Evolutionary conservation across 2,329 filamentous ascomycete species (phyloP).

Genomic region (Verticillium albo-atrum): DNA sequence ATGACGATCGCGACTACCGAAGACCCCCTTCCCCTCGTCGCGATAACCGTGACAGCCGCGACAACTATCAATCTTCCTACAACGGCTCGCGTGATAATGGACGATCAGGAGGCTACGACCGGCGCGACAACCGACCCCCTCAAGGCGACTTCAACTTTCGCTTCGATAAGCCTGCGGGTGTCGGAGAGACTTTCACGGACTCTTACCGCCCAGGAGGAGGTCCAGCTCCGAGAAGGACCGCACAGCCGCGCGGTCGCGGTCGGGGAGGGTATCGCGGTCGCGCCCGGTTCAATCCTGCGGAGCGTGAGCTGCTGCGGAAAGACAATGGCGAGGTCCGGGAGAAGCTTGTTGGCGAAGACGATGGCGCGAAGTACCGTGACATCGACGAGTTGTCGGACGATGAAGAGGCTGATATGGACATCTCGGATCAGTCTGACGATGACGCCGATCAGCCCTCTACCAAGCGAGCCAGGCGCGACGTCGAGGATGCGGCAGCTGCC

Average conservation of each 20-base stretch:
- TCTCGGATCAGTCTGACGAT: conserved; percentile 45
- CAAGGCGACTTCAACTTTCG: conserved; percentile 54
- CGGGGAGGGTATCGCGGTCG: conserved; percentile 19
- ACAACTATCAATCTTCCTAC: background rate
- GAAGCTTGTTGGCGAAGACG: conserved; percentile 40
- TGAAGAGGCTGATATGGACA: conserved; percentile 61
- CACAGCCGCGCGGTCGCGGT: conserved; percentile 8
- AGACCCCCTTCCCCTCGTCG: background rate
- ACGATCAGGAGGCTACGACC: background rate
- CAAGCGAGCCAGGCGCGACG: conserved; percentile 35
- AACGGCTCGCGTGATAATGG: background rate
- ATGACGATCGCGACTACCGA: background rate
- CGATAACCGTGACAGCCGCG: background rate
- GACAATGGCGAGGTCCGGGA: conserved; percentile 28
- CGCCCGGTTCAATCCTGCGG: conserved; percentile 31
- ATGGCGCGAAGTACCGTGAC: conserved; percentile 47
- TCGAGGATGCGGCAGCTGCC: conserved; percentile 28
- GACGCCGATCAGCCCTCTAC: conserved; percentile 34
- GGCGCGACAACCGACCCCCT: conserved; percentile 19
- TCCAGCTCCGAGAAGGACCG: background rate
- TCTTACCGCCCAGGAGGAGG: conserved; percentile 23
- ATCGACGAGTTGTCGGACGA: conserved; percentile 58
- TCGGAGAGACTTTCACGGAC: conserved; percentile 29
- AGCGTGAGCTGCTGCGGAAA: conserved; percentile 45
- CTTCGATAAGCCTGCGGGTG: conserved; percentile 44